Base-by-base conservation (phyloP, 2,329 filamentous ascomycete species). In the Talaromyces amestolkiae region DNA sequence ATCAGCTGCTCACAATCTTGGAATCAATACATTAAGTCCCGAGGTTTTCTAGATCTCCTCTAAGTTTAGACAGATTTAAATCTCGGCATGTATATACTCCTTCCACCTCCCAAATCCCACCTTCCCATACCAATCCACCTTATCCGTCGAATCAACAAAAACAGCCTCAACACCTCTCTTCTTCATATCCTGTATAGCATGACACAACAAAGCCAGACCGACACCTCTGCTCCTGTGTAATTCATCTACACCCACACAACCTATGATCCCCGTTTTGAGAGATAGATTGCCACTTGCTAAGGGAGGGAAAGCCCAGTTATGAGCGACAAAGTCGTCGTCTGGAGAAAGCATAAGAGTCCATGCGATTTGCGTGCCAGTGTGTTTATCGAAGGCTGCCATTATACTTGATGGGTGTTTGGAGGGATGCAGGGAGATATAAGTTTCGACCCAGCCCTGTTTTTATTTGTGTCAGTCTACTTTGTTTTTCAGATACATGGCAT, bases 321-420 rank as follows among this genome's bases (percentile, higher is more conserved):
- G 8, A 35, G 77, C 68, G 3, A 76, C 68, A 10, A 79, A 60
- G 1, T 72, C 62, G 3, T 74, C 73, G 3, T 73, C 70, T 1
- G 75, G 72, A 11, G 74, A 70, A 17, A 79, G 74, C 79, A 82
- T 83, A 11, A 83, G 67, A 1, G 80, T 80, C 81, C 80, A 83
- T 17, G 77, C 81, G 9, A 81, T 72, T 66, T 82, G 80, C 3
- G 73, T 72, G 3, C 76, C 77, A 0, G 73, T 43, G 1, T 72
- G 65, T 19, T 43, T 4, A 49, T 79, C 75, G 47, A 80, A 79
- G 1, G 78, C 80, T 2, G 76, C 72, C 78, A 82, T 80, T 31
- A 80, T 75, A 66, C 78, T 76, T 13, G 75, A 72, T 7, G 80
- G 76, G 66, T 79, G 75, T 9, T 74, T 67, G 3, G 64, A 66